phyloP scores from a whole-genome alignment of 169 alveolate genomes.

The Amoebophrya sp. region DNA sequence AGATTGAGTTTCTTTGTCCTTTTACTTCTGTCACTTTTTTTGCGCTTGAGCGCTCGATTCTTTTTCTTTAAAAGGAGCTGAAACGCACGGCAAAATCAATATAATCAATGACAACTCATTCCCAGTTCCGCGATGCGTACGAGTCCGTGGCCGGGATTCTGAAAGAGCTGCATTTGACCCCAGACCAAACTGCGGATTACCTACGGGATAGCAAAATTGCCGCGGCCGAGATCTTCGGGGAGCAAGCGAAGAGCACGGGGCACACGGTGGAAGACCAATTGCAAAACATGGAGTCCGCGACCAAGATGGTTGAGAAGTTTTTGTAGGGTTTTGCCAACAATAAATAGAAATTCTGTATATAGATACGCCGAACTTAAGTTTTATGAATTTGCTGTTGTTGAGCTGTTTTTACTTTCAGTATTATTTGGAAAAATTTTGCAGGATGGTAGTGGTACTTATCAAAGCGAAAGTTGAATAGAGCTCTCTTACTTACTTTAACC shows the following conservation, averaged over 20 bases:
- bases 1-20: neutral
- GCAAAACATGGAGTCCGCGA: no score
- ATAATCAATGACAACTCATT: neutral
- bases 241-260: neutral
- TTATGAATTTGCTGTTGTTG: neutral
- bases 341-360: no score
- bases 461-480: no score
- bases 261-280: neutral
- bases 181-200: neutral
- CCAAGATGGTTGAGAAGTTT: no score
- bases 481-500: no score
- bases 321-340: no score
- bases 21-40: neutral
- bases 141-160: neutral
- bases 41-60: neutral
- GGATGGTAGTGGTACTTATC: no score
- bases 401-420: neutral
- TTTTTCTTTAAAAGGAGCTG: no score
- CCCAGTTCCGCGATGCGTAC: neutral
- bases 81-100: no score
- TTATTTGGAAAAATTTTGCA: no score
- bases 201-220: neutral
- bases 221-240: neutral
- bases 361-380: neutral
- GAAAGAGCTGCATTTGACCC: neutral